Evolutionary conservation across 345 rosid species (phyloP), one percentile per base, ranked within the genome.

Genomic region (Aethionema arabicum): DNA sequence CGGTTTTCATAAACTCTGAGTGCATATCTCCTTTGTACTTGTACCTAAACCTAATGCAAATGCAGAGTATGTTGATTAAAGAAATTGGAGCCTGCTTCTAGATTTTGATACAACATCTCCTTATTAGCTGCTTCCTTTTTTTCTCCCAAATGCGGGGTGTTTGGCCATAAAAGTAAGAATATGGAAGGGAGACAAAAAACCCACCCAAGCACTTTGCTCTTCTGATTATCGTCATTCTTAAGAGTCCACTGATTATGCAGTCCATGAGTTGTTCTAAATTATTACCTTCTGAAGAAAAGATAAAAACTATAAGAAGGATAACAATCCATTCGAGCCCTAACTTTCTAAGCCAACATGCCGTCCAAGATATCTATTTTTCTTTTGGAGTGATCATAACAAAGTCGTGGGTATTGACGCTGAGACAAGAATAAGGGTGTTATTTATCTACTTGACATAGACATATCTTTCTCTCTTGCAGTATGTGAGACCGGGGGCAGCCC

Each of bases 401-500:
- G 57, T 59, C 57, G 13, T 29, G 7, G 32, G 52, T 21, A 11
- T 13, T 70, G 33, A 36, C 30, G 27, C 61, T 46, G n/a, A 16
- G 49, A 53, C 29, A 52, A 46, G n/a, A 13, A 58, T 54, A 27
- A 32, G 66, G 32, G 39, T 32, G 42, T 37, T 72, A 39, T 71
- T 64, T 52, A 31, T 49, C 65, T 58, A 38, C 62, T 65, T 72
- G 62, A 66, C 52, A 59, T 53, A 39, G 39, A 7, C 51, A 52
- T 73, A 63, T 80, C 61, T 73, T 66, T 68, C 52, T 68, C 52
- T 49, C 38, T 54, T 83, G 90, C 85, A 95, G 99, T 95, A 95
- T 80, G 97, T 90, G 66, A 95, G 99, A 68, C 99, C 97, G 10
- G 97, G 95, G 68, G 96, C 93, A 30, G 75, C 85, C 48, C 86